A percentile compares a stretch with the other conserved stretches of the same genome.
Conservation (phyloP, 371 early-diverging fungal genomes). For the Apophysomyces trapeziformis region DNA sequence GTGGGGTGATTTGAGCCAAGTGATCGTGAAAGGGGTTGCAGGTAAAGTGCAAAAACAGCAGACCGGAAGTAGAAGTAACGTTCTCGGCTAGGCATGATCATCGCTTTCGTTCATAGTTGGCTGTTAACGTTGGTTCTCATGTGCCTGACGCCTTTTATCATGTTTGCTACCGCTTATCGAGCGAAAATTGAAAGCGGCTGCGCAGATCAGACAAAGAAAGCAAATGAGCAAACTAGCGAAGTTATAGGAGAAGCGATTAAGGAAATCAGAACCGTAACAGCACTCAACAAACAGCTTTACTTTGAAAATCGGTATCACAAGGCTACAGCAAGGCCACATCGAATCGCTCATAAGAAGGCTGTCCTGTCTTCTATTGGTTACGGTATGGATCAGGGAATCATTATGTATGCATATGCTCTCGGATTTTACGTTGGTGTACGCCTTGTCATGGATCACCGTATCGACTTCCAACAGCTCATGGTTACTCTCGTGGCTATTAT, state of each 20-base stretch:
- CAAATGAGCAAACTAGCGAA: conserved; percentile 74
- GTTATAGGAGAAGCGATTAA: conserved; percentile 86
- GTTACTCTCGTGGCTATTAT: conserved; percentile 76
- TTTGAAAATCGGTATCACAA: conserved; percentile 66
- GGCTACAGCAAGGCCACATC: conserved; percentile 70
- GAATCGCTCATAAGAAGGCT: conserved; percentile 61
- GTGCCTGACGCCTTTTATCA: conserved; percentile 57
- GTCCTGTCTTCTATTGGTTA: conserved; percentile 63
- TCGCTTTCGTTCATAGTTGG: conserved; percentile 63
- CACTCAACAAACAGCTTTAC: conserved; percentile 77
- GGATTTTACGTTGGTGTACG: conserved; percentile 64
- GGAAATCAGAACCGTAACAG: conserved; percentile 87
- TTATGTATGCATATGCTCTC: conserved; percentile 68
- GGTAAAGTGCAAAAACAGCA: conserved; percentile 1
- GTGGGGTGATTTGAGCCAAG: conserved; percentile 56
- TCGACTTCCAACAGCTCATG: conserved; percentile 54
- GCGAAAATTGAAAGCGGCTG: conserved; percentile 55
- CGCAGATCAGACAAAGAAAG: conserved; percentile 65
- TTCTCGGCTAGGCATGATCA: conserved; percentile 32
- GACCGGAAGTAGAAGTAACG: too few species aligned
- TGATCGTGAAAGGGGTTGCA: conserved; percentile 44
- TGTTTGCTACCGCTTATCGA: conserved; percentile 48
- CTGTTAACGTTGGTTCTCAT: conserved; percentile 62
- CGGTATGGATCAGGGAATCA: conserved; percentile 69
- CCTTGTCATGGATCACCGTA: conserved; percentile 39